These are phyloP conservation scores for Aspergillus aculeatinus DNA, from an alignment of 2,329 filamentous ascomycete genomes.

Conservation along the genomic window DNA sequence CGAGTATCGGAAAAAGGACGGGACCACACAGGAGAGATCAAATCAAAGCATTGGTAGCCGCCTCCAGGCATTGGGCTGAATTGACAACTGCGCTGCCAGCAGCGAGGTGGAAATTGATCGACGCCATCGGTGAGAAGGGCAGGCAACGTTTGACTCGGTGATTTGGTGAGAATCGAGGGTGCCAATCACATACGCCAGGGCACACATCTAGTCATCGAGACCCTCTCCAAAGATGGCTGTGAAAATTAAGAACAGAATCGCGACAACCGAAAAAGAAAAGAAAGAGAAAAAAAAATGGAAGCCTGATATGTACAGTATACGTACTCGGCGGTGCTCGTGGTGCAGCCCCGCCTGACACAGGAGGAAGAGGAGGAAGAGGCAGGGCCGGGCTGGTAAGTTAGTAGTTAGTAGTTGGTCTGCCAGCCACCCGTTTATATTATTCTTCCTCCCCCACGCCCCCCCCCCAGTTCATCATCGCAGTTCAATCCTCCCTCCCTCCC, in stretches of 20 bases:
- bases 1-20: background rate
- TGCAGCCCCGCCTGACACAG: slow-evolving; percentile 17
- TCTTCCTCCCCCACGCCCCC: background rate
- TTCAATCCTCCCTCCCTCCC: slow-evolving; percentile 2
- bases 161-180: background rate
- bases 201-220: background rate
- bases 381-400: slow-evolving; percentile 11
- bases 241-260: background rate
- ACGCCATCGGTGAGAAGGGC: background rate
- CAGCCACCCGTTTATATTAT: slow-evolving; percentile 22
- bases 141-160: background rate
- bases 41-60: background rate
- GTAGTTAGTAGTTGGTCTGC: background rate
- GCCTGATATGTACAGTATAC: background rate
- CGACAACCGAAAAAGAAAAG: background rate
- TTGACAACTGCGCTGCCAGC: background rate
- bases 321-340: slow-evolving; percentile 16
- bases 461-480: slow-evolving; percentile 11
- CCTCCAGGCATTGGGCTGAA: background rate
- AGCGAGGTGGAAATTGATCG: background rate
- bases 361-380: slow-evolving; percentile 5
- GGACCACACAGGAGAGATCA: background rate
- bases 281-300: background rate
- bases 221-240: background rate
- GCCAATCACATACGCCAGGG: background rate